A percentile compares a stretch with the other conserved stretches of the same genome.
Evolutionary conservation across 441 rosid species (phyloP).

Genomic region (Arabidopsis lyrata): DNA sequence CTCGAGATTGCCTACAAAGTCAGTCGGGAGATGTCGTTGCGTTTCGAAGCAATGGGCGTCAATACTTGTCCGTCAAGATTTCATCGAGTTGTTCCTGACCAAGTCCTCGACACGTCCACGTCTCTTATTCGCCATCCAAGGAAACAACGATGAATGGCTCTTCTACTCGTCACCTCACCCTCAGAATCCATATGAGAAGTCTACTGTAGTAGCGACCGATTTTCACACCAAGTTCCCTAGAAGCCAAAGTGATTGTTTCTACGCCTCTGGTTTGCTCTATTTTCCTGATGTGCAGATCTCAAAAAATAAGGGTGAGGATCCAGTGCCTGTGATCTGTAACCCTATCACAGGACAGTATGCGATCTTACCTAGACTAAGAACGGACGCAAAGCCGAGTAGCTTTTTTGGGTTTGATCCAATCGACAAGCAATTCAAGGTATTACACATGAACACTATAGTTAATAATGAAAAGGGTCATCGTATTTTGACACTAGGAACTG

Average conservation of each 20-base stretch:
- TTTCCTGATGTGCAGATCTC: background rate
- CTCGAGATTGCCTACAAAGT: background rate
- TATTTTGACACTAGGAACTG: constrained; percentile 1
- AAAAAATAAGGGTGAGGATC: background rate
- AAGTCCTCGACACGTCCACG: background rate
- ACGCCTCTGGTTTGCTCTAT: constrained; percentile 1
- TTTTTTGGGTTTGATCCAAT: background rate
- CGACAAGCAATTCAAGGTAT: constrained; percentile 4
- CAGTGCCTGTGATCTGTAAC: constrained; percentile 1
- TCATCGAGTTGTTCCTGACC: background rate
- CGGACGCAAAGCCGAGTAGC: background rate
- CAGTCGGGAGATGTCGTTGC: background rate
- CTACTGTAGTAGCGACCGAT: background rate
- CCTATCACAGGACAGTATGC: background rate
- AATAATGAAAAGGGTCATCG: background rate
- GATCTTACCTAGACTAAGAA: background rate
- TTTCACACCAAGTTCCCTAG: background rate
- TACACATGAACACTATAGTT: background rate
- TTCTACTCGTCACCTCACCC: background rate
- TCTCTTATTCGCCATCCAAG: background rate
- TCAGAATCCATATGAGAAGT: background rate
- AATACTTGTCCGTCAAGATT: background rate
- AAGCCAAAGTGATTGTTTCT: background rate
- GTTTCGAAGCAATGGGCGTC: background rate
- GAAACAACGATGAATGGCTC: background rate